Evolutionary conservation across 108 stramenopile genomes (phyloP).

Genomic region (Nitzschia sp.): DNA sequence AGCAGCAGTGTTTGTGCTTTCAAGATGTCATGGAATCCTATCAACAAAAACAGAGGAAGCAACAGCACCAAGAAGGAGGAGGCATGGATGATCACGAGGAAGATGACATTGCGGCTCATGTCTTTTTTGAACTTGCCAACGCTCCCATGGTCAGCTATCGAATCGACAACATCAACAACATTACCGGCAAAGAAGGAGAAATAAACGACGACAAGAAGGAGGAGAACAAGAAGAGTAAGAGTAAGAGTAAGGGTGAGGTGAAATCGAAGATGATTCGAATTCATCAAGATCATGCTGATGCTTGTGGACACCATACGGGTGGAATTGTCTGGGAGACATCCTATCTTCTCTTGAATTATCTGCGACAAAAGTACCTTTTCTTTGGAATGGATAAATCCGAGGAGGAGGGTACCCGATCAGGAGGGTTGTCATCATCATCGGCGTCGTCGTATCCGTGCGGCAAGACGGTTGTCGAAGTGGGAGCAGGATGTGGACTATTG

Average conservation of each 20-base stretch:
- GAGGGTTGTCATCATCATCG: too few relatives aligned
- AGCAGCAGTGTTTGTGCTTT: slow-evolving; percentile 22
- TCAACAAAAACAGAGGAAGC: slow-evolving; percentile 1
- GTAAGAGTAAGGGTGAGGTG: neutral
- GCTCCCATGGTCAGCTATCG: slow-evolving; percentile 56
- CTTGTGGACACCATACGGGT: slow-evolving; percentile 62
- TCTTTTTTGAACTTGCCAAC: slow-evolving; percentile 77
- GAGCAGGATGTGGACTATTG: slow-evolving; percentile 68
- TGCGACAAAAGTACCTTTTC: slow-evolving; percentile 15
- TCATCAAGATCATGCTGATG: slow-evolving; percentile 47
- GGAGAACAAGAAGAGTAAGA: neutral
- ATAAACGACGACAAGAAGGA: too few relatives aligned
- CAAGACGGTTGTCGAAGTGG: slow-evolving; percentile 40
- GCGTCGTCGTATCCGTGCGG: slow-evolving; percentile 18
- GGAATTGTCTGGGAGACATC: slow-evolving; percentile 83
- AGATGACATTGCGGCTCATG: slow-evolving; percentile 21
- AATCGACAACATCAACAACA: slow-evolving; percentile 3
- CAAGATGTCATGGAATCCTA: slow-evolving; percentile 19
- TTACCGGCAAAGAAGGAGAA: too few relatives aligned
- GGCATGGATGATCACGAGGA: slow-evolving; percentile 11
- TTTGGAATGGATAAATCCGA: neutral
- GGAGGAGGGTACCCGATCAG: neutral
- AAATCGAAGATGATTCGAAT: slow-evolving; percentile 32
- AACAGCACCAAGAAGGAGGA: neutral
- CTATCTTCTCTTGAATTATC: slow-evolving; percentile 52